phyloP scores from a whole-genome alignment of 1,139 yeast species.

The Keqinozyma sinolaborantium region DNA sequence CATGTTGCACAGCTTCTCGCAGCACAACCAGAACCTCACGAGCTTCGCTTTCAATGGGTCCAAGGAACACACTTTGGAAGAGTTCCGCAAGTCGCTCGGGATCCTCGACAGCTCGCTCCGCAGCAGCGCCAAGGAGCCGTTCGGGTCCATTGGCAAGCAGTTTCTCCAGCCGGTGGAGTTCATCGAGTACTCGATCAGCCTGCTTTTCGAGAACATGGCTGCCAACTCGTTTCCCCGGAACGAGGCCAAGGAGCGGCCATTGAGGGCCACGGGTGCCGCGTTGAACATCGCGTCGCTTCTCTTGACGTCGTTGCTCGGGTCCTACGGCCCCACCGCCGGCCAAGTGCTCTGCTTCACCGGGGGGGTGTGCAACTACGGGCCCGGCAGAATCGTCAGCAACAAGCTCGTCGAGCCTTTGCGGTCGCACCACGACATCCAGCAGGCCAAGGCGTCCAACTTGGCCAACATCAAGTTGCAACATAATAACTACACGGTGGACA shows the following conservation, averaged over 20 bases:
- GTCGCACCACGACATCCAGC: slow-evolving; percentile 56
- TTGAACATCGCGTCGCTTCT: slow-evolving; percentile 56
- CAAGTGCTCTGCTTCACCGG: slow-evolving; percentile 58
- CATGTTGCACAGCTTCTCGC: slow-evolving; percentile 53
- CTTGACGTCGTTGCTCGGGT: slow-evolving; percentile 41
- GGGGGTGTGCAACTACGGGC: slow-evolving; percentile 59
- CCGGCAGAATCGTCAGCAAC: slow-evolving; percentile 49
- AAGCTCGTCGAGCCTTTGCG: slow-evolving; percentile 51
- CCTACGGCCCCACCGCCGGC: slow-evolving; percentile 48
- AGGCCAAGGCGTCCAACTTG: slow-evolving; percentile 31
- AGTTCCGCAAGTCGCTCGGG: slow-evolving; percentile 52
- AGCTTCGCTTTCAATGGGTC: slow-evolving; percentile 55
- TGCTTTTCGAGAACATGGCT: slow-evolving; percentile 49
- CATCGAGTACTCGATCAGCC: slow-evolving; percentile 55
- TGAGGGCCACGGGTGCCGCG: slow-evolving; percentile 66
- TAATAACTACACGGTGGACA: slow-evolving; percentile 20
- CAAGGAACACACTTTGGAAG: slow-evolving; percentile 50
- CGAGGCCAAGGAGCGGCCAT: slow-evolving; percentile 44
- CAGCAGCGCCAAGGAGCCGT: slow-evolving; percentile 8
- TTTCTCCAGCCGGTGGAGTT: slow-evolving; percentile 46
- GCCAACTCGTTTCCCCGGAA: slow-evolving; percentile 52
- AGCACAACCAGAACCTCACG: slow-evolving; percentile 19
- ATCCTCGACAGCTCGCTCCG: slow-evolving; percentile 27
- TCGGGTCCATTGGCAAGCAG: slow-evolving; percentile 28
- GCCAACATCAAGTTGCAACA: slow-evolving; percentile 19